Conservation (phyloP, 2,329 filamentous ascomycete species). For the Aureobasidium namibiae region DNA sequence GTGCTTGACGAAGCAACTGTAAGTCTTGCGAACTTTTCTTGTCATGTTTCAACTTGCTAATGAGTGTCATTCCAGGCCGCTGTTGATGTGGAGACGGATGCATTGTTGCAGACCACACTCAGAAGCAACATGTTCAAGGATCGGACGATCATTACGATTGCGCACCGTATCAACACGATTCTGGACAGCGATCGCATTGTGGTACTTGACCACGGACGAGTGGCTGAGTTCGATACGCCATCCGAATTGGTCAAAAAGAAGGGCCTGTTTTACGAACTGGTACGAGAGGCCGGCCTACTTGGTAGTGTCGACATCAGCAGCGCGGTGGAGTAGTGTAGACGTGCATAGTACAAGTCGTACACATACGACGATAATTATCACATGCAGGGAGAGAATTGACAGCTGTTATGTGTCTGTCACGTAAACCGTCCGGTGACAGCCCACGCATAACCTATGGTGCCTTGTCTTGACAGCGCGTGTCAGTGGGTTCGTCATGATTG, state of each 20-base stretch:
- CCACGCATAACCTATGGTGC: not conserved
- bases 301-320: constrained; percentile 27
- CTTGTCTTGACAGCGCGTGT: not conserved
- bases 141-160: constrained; percentile 95
- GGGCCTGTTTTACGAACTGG: constrained; percentile 80
- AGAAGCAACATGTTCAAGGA: constrained; percentile 68
- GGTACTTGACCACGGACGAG: constrained; percentile 81
- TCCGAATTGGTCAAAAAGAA: constrained; percentile 64
- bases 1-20: constrained; percentile 96
- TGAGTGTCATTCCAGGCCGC: constrained; percentile 41
- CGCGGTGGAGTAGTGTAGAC: not conserved
- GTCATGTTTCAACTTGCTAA: constrained; percentile 6
- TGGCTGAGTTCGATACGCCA: constrained; percentile 89
- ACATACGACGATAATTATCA: not conserved
- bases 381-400: constrained; percentile 5
- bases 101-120: constrained; percentile 55
- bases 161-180: constrained; percentile 97
- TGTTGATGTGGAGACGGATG: constrained; percentile 62
- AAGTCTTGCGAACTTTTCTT: constrained; percentile 45
- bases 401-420: constrained; percentile 9
- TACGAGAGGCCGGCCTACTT: constrained; percentile 78
- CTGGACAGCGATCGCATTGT: constrained; percentile 82
- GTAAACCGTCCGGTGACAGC: not conserved
- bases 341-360: not conserved
- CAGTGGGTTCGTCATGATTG: not conserved